These are phyloP conservation scores for Rhododendron henanense DNA, from an alignment of 148 eudicot genomes.

Conservation along the genomic window DNA sequence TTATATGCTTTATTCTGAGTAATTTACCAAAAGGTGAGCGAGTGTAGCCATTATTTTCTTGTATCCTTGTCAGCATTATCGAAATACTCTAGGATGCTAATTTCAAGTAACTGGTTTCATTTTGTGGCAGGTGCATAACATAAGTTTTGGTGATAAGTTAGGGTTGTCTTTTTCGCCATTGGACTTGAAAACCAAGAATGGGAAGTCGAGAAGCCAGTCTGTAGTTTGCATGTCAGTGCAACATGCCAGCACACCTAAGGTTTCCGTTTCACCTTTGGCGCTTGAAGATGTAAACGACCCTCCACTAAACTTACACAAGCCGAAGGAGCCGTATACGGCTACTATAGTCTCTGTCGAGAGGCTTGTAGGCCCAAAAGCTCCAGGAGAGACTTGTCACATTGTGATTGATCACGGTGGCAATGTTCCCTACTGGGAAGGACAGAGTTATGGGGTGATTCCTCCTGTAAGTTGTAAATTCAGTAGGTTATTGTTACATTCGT, in stretches of 20 bases:
- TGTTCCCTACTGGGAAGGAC: constrained; percentile 98
- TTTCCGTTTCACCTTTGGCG: constrained; percentile 55
- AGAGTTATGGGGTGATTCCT: constrained; percentile 89
- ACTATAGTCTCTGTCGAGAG: constrained; percentile 92
- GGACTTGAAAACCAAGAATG: constrained; percentile 37
- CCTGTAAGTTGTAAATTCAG: constrained; percentile 50
- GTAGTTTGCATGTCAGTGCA: constrained; percentile 75
- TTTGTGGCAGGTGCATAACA: constrained; percentile 40
- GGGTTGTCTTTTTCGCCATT: constrained; percentile 33
- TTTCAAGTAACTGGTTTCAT: constrained; percentile 15
- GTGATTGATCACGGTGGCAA: constrained; percentile 92
- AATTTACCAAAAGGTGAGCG: not conserved
- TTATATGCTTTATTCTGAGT: constrained; percentile 9
- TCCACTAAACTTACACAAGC: constrained; percentile 70
- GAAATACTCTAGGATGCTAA: not conserved
- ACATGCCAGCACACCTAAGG: constrained; percentile 60
- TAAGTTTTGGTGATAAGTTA: constrained; percentile 49
- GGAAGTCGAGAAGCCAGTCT: constrained; percentile 35
- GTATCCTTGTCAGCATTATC: not conserved
- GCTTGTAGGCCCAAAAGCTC: constrained; percentile 86
- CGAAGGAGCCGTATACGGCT: constrained; percentile 75
- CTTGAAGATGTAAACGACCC: constrained; percentile 78
- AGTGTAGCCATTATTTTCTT: not conserved
- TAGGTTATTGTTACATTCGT: not conserved
- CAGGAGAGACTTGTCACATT: constrained; percentile 94